A percentile compares a stretch with the other conserved stretches of the same genome.
Evolutionary conservation across 2,329 filamentous ascomycete species (phyloP).

Genomic region (Diaporthe nobilis): DNA sequence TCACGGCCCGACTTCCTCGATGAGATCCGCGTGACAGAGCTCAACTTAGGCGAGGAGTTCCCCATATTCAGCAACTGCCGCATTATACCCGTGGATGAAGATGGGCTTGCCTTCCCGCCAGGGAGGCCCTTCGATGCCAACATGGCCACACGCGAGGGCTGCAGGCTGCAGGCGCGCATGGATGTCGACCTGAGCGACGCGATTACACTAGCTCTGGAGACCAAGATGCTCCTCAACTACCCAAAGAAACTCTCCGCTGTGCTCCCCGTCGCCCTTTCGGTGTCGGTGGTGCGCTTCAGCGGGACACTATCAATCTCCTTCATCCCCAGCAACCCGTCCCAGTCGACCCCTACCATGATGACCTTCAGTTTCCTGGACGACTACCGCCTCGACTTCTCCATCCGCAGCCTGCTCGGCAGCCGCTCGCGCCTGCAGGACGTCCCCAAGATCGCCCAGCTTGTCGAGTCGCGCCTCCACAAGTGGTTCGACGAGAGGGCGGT

Average conservation of each 20-base stretch:
- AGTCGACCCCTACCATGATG: constrained; percentile 85
- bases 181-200: constrained; percentile 97
- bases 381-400: constrained; percentile 86
- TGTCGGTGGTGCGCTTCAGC: constrained; percentile 94
- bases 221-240: constrained; percentile 93
- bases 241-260: constrained; percentile 91
- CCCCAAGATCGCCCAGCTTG: constrained; percentile 87
- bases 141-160: constrained; percentile 72
- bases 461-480: constrained; percentile 83
- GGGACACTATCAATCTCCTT: constrained; percentile 95
- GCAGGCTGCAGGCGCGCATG: constrained; percentile 91
- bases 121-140: constrained; percentile 67
- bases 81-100: constrained; percentile 90
- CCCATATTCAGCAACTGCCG: constrained; percentile 99
- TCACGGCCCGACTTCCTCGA: constrained; percentile 92
- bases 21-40: constrained; percentile 92
- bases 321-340: constrained; percentile 80
- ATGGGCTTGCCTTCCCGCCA: constrained; percentile 72
- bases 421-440: constrained; percentile 87
- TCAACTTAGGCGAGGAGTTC: constrained; percentile 95
- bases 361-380: constrained; percentile 95
- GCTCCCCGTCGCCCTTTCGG: constrained; percentile 90
- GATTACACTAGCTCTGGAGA: constrained; percentile 94
- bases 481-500: constrained; percentile 93
- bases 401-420: constrained; percentile 83